These are phyloP conservation scores for Podaxis pistillaris DNA, from an alignment of 768 basidiomycete species.

Conservation along the genomic window DNA sequence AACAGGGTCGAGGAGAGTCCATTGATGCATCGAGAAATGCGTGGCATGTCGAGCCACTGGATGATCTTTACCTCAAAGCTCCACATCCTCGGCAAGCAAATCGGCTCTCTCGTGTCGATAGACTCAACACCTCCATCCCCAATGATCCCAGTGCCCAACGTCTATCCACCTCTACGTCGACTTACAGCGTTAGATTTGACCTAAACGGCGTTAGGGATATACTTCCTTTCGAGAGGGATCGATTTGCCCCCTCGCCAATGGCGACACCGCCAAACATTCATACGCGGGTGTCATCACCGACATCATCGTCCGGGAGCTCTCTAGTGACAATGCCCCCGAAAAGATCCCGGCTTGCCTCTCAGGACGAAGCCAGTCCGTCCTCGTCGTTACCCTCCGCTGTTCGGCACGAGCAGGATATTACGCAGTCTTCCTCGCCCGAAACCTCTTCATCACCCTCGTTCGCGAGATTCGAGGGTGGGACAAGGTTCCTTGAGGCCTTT, in stretches of 20 bases:
- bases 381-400: not conserved
- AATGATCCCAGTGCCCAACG: not conserved
- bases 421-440: not conserved
- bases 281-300: conserved; percentile 6
- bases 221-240: conserved; percentile 2
- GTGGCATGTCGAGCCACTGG: not conserved
- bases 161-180: conserved; percentile 4
- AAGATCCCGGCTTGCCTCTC: not conserved
- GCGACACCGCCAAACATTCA: not conserved
- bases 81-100: not conserved
- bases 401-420: not conserved
- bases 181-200: conserved; percentile 12
- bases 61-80: conserved; percentile 2
- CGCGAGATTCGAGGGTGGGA: conserved; percentile 7
- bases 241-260: conserved; percentile 6
- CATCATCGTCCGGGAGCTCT: conserved; percentile 1
- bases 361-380: not conserved
- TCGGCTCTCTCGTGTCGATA: not conserved
- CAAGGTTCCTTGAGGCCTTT: conserved; percentile 10
- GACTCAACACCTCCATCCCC: not conserved
- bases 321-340: not conserved
- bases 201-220: not conserved
- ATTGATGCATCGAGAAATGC: not conserved
- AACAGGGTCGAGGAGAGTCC: not conserved
- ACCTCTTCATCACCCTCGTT: not conserved